Evolutionary conservation across 257 asterid species (phyloP), one percentile per base, ranked within the genome.

Genomic region (Nicotiana attenuata): DNA sequence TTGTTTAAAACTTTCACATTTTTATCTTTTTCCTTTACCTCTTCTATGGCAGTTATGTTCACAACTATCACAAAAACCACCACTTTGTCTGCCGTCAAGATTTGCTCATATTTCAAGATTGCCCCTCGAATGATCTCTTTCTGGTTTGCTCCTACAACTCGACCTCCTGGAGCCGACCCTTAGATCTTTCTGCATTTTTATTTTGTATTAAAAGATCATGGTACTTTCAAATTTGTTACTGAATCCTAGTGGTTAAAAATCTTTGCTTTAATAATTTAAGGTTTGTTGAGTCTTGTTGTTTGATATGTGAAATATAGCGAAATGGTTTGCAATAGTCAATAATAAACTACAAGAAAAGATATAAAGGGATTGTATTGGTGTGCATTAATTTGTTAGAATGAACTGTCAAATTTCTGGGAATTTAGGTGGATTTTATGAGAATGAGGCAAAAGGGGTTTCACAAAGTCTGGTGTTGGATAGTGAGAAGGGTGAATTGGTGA

Each of bases 131-230:
- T 92, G 89, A 90, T 93, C 45, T 90, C 97, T 81, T 92, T 89
- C 9, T 93, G 96, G 94, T 94, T 92, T 87, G 97, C 97, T 67
- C 97, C 92, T 45, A 92, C 96, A 82, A 90, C 96, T 57, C 97
- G 91, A 81, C 98, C 98, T 76, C 98, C 98, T 20, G 98, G 98
- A 88, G 85, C 89, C 19, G 97, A 91, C 76, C 98, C 98, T n/a
- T 94, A 89, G 82, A 35, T 63, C 16, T 3, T 82, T 17, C 69
- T 8, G 59, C 59, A n/a, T 15, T 78, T 41, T 65, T 22, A 20
- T 17, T 11, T 76, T 33, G 41, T 55, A 47, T 65, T 9, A 20
- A 9, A 24, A 10, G 0, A 19, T 31, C 80, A 78, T 60, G 33
- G 24, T 38, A n/a, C 11, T n/a, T 5, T 35, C 24, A 59, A 5